Base-by-base conservation (phyloP, 176 grass and related monocot species). In the Bromus sterilis region DNA sequence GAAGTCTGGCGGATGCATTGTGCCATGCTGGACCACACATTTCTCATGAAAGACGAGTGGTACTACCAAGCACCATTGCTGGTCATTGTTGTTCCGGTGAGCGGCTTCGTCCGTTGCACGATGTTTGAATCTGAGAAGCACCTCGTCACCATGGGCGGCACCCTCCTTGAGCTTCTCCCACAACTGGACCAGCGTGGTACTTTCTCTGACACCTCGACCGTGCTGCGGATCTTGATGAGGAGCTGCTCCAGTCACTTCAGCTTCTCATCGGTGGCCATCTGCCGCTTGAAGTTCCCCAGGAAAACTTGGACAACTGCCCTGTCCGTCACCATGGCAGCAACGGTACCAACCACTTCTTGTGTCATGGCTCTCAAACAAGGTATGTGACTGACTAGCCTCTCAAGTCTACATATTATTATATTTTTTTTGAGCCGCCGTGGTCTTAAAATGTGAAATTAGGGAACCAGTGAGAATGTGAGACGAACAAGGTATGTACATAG, bases 231-330 rank as follows among this genome's bases (percentile, higher is more conserved):
- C 62, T 35, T 81, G 36, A 81, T 4, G 13, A 65, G 48, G 40
- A 81, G 51, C 71, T 35, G 30, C 76, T 78, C 64, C 64, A 88
- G 64, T 29, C 2, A 32, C 13, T 60, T 70, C 43, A 88, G 69
- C 44, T 77, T 78, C 13, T 81, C 56, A 0, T 77, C 28, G 1
- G 26, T 9, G 11, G 33, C 41, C 4, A 12, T 35, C 36, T 51
- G 63, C 46, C 2, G 3, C 7, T 20, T 26, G 14, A 32, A 59
- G 30, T 64, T 83, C 12, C 46, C 16, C 18, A 44, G 4, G 14
- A 83, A 1, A 83, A 1, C 41, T 44, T 44, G 29, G 74, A 83
- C 1, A 53, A 53, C 58, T 26, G 18, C 59, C 42, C 63, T 87
- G 76, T 53, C 37, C 0, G 74, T 16, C 4, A 81, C 5, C 11